phyloP scores from a whole-genome alignment of 352 stramenopile genomes.

The Phytophthora cryptogea region DNA sequence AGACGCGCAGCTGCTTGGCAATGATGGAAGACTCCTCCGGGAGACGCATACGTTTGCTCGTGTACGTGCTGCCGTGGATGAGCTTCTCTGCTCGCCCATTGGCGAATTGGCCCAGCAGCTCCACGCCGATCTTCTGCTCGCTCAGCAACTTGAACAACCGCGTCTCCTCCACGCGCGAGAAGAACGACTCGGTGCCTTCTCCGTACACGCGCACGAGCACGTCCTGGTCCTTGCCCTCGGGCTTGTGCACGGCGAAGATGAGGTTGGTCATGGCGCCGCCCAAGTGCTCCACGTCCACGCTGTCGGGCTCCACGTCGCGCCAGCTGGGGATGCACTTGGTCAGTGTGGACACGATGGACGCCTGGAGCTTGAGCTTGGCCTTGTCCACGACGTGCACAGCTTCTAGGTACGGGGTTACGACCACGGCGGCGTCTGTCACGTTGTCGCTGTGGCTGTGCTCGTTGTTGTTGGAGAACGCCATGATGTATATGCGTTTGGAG shows the following conservation, averaged over 20 bases:
- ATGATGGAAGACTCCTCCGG: conserved; percentile 52
- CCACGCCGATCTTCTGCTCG: conserved; percentile 68
- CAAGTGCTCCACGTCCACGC: conserved; percentile 68
- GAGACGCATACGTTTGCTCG: conserved; percentile 72
- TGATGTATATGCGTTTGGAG: background rate
- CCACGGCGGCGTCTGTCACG: conserved; percentile 30
- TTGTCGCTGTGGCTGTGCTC: background rate
- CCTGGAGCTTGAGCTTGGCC: conserved; percentile 71
- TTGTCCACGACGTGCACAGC: conserved; percentile 60
- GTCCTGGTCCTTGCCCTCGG: conserved; percentile 57
- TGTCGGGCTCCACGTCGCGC: conserved; percentile 51
- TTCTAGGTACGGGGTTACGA: conserved; percentile 59
- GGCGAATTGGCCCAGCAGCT: conserved; percentile 74
- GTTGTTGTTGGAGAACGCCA: conserved; percentile 19
- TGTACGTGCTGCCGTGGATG: conserved; percentile 72
- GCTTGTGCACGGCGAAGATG: conserved; percentile 83
- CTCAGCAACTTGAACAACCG: conserved; percentile 77
- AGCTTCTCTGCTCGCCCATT: conserved; percentile 81
- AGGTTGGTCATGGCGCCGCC: conserved; percentile 88
- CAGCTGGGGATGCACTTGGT: conserved; percentile 63
- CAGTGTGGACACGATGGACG: conserved; percentile 67
- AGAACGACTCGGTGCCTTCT: conserved; percentile 83
- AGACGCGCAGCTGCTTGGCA: conserved; percentile 66
- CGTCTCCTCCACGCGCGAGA: conserved; percentile 78
- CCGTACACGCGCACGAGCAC: conserved; percentile 85